These are phyloP conservation scores for Mucor circinelloides DNA, from an alignment of 371 early-diverging fungal genomes.

Conservation along the genomic window DNA sequence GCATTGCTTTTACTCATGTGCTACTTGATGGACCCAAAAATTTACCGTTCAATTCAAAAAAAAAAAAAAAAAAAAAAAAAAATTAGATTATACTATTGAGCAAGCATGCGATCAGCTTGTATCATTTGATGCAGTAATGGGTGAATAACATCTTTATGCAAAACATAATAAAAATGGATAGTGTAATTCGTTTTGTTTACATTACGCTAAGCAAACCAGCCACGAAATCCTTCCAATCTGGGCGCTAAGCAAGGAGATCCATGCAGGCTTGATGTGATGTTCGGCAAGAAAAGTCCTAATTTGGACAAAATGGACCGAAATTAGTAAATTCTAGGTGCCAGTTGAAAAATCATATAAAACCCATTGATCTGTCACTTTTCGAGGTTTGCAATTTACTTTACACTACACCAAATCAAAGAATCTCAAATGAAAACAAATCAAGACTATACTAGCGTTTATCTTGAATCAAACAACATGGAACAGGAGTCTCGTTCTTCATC, in stretches of 20 bases:
- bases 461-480: neutral
- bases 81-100: no score
- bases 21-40: no score
- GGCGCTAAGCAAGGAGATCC: neutral
- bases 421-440: neutral
- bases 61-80: no score
- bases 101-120: no score
- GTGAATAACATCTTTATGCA: neutral
- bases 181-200: neutral
- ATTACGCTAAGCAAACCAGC: neutral
- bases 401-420: neutral
- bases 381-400: neutral
- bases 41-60: no score
- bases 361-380: neutral
- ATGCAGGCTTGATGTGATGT: neutral
- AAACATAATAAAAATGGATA: neutral
- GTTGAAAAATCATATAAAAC: neutral
- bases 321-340: no score
- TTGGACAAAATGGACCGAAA: constrained; percentile 15
- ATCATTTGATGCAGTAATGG: neutral
- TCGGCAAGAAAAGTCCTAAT: constrained; percentile 9
- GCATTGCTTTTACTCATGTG: neutral
- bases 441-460: neutral
- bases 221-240: neutral
- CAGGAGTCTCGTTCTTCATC: neutral